Conservation (phyloP, 257 asterid genomes). For the Voacanga thouarsii region DNA sequence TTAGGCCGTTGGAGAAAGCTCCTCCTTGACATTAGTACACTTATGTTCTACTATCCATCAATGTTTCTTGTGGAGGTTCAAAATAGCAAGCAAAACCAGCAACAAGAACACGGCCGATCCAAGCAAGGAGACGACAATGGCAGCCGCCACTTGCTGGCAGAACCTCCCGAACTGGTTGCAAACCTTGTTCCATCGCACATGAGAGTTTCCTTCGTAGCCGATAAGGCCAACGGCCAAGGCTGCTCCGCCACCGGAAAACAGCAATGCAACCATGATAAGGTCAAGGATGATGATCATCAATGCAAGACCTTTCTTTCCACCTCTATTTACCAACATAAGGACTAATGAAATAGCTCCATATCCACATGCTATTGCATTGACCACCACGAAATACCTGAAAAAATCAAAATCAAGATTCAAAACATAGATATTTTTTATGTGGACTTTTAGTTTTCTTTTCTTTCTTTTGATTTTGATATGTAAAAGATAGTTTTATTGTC, state of each 20-base stretch:
- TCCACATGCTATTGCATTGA: slow-evolving; percentile 52
- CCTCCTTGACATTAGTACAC: too few relatives aligned
- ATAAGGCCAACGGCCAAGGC: slow-evolving; percentile 24
- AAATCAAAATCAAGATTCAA: not conserved
- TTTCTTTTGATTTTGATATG: too few relatives aligned
- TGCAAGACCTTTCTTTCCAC: slow-evolving; percentile 25
- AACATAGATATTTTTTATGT: too few relatives aligned
- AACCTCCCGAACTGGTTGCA: slow-evolving; percentile 22
- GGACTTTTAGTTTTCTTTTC: too few relatives aligned
- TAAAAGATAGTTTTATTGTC: too few relatives aligned
- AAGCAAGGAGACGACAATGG: slow-evolving; percentile 17
- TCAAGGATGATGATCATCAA: slow-evolving; percentile 24
- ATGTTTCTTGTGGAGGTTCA: slow-evolving; percentile 12
- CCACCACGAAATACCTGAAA: slow-evolving; percentile 62
- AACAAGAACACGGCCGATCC: slow-evolving; percentile 12
- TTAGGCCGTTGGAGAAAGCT: too few relatives aligned
- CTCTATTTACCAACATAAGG: slow-evolving; percentile 33
- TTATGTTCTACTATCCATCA: not conserved
- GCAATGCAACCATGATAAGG: slow-evolving; percentile 24
- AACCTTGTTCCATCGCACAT: slow-evolving; percentile 26
- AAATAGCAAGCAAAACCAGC: slow-evolving; percentile 12
- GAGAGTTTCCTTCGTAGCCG: slow-evolving; percentile 27
- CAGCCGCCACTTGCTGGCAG: slow-evolving; percentile 22
- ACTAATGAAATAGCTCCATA: slow-evolving; percentile 46
- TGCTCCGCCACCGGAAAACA: slow-evolving; percentile 29